Conservation (phyloP, 371 early-diverging fungal genomes). For the Lichtheimia ornata region DNA sequence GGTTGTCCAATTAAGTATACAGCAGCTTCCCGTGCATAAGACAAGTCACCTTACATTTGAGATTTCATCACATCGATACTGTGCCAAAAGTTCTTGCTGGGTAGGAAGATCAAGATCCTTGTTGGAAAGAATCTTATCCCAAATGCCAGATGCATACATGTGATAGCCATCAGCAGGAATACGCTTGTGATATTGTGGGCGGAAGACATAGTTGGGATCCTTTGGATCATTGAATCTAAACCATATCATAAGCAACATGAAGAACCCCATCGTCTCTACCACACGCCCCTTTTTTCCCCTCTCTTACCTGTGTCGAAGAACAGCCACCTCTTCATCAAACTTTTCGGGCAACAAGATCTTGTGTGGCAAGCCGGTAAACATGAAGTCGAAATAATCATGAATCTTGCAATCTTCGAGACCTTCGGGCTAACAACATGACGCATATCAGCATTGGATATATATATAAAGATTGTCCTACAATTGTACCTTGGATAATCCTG, state of each 20-base stretch:
- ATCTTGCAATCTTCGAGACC: constrained; percentile 80
- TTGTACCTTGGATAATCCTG: constrained; percentile 75
- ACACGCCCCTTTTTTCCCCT: not conserved
- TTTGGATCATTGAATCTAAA: constrained; percentile 71
- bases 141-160: constrained; percentile 87
- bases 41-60: constrained; percentile 51
- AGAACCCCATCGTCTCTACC: no score
- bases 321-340: constrained; percentile 75
- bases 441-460: not conserved
- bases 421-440: constrained; percentile 59
- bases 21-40: not conserved
- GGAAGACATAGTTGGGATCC: constrained; percentile 81
- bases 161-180: constrained; percentile 97
- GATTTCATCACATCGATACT: constrained; percentile 98
- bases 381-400: constrained; percentile 91
- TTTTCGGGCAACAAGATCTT: constrained; percentile 82
- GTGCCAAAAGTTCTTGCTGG: constrained; percentile 96
- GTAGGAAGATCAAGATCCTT: constrained; percentile 97
- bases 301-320: constrained; percentile 68
- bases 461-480: not conserved
- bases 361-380: constrained; percentile 92
- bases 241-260: not conserved
- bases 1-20: not conserved
- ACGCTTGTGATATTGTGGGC: constrained; percentile 83
- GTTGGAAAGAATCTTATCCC: constrained; percentile 93